Evolutionary conservation across 2,329 filamentous ascomycete species (phyloP).

Genomic region (Fonsecaea nubica): DNA sequence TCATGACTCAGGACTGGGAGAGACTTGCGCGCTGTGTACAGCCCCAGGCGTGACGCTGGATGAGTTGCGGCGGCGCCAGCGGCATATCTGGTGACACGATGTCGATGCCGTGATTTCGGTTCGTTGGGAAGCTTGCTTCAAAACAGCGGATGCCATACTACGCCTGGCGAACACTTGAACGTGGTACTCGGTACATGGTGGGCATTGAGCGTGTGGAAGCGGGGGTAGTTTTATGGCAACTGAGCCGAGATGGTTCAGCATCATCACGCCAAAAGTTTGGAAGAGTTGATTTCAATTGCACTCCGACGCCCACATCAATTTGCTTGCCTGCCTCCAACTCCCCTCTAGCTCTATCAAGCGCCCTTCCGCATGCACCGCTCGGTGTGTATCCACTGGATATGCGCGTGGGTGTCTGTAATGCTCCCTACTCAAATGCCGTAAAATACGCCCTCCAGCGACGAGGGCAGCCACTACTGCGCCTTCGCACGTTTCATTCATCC

Average conservation of each 20-base stretch:
- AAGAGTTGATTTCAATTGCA: not conserved
- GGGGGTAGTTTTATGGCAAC: not conserved
- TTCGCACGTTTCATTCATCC: conserved; percentile 14
- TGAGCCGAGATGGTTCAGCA: conserved; percentile 13
- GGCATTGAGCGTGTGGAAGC: not conserved
- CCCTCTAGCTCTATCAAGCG: not conserved
- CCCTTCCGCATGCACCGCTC: conserved; percentile 25
- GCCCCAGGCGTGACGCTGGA: not conserved
- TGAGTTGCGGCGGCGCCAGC: not conserved
- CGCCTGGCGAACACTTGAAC: not conserved
- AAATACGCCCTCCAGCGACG: conserved; percentile 28
- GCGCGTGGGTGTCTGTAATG: conserved; percentile 36
- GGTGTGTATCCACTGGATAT: conserved; percentile 38
- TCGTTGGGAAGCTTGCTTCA: not conserved
- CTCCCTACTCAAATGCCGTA: conserved; percentile 32
- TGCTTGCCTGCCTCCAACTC: not conserved
- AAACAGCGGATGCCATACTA: not conserved
- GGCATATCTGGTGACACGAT: not conserved
- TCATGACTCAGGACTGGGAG: not conserved
- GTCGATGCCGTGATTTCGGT: not conserved
- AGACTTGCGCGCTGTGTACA: not conserved
- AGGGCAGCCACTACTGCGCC: conserved; percentile 56
- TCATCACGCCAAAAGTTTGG: conserved; percentile 1
- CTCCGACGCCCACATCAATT: not conserved
- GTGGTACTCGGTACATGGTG: not conserved